A percentile compares a stretch with the other conserved stretches of the same genome.
phyloP scores from a whole-genome alignment of 1,284 basidiomycete genomes.

The Polyporus tsugae region DNA sequence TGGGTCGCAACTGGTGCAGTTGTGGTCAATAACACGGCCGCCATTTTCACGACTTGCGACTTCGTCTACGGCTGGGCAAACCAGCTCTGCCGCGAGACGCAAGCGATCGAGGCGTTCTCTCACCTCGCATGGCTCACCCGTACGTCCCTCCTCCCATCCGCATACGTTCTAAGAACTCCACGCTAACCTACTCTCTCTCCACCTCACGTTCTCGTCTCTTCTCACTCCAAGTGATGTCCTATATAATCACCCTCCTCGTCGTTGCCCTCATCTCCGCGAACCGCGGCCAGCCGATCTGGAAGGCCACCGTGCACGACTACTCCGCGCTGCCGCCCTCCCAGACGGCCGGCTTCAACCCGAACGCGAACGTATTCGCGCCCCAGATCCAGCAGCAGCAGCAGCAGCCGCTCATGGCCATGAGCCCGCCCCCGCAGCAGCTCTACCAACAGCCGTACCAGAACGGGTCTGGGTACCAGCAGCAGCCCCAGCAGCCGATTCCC shows the following conservation, averaged over 20 bases:
- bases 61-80: constrained; percentile 25
- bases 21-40: constrained; percentile 23
- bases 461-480: constrained; percentile 6
- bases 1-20: constrained; percentile 32
- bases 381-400: constrained; percentile 11
- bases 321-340: constrained; percentile 13
- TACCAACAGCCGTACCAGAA: constrained; percentile 8
- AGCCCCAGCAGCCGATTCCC: constrained; percentile 7
- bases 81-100: constrained; percentile 35
- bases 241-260: constrained; percentile 30
- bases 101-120: constrained; percentile 34
- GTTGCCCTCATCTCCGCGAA: constrained; percentile 27
- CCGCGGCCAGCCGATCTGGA: constrained; percentile 32
- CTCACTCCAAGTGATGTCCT: constrained; percentile 26
- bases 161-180: not conserved
- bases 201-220: not conserved
- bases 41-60: constrained; percentile 27
- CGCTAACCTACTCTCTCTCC: not conserved
- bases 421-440: not conserved
- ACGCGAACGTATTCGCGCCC: not conserved
- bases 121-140: constrained; percentile 34
- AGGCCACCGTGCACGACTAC: constrained; percentile 23
- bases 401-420: constrained; percentile 3
- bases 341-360: not conserved
- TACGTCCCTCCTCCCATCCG: constrained; percentile 17